Evolutionary conservation across 1,284 basidiomycete genomes (phyloP).

Genomic region (Boletus mariae): DNA sequence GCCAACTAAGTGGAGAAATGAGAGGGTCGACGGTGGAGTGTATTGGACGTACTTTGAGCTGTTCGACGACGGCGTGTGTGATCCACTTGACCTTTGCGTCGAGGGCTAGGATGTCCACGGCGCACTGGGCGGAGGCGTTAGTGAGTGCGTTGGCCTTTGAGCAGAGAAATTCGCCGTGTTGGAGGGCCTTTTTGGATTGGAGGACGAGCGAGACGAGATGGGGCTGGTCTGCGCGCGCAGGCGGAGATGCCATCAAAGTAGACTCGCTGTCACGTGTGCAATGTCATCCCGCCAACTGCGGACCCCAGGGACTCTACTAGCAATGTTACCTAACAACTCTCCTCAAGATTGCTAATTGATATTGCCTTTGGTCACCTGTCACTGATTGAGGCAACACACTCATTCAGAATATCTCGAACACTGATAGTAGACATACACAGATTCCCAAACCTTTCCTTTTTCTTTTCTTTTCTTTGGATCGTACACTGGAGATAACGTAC

Average conservation of each 20-base stretch:
- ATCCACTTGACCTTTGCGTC: constrained; percentile 78
- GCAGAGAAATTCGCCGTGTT: constrained; percentile 71
- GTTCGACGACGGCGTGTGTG: constrained; percentile 64
- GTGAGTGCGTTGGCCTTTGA: constrained; percentile 57
- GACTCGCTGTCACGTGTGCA: background rate
- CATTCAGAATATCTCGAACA: too few relatives aligned
- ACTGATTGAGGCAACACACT: too few relatives aligned
- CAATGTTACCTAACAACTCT: too few relatives aligned
- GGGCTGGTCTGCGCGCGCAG: constrained; percentile 35
- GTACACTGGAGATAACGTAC: too few relatives aligned
- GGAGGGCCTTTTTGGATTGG: constrained; percentile 75
- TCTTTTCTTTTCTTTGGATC: too few relatives aligned
- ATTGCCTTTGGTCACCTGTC: too few relatives aligned
- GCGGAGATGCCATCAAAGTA: constrained; percentile 17
- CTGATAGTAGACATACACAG: too few relatives aligned
- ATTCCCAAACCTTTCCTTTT: too few relatives aligned
- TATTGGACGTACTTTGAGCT: constrained; percentile 54
- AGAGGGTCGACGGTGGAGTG: background rate
- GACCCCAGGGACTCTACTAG: background rate
- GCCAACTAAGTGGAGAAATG: constrained; percentile 50
- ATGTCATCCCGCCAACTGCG: background rate
- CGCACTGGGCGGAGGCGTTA: constrained; percentile 56
- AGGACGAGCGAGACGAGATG: constrained; percentile 70
- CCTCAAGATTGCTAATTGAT: too few relatives aligned
- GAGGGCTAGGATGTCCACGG: constrained; percentile 67